Evolutionary conservation across 495 filamentous ascomycete genomes (phyloP), one percentile per base, ranked within the genome.

Genomic region (Penicillium robsamsonii): DNA sequence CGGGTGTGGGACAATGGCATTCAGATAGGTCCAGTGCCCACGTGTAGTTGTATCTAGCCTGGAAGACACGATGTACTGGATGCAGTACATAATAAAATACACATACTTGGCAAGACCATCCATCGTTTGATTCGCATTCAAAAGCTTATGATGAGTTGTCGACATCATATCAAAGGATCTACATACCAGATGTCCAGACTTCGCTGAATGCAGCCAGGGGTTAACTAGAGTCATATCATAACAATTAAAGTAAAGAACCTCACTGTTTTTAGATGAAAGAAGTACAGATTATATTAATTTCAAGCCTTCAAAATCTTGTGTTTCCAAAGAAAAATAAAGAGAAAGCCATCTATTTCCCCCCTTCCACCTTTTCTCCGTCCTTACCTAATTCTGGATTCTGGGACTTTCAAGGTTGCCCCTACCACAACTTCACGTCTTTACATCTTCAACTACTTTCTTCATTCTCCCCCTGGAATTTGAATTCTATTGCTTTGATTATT

Each of bases 311-410:
- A 12, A 31, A 4, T n/a, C 47, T 18, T 24, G 31, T 22, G 18
- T 38, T 27, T 10, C 17, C 24, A 35, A 41, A 41, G 7, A 44
- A 45, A 49, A 37, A 40, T 22, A 41, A 40, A 37, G 46, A 53
- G 47, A 55, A 15, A 53, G 24, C 37, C 46, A 53, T 56, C 35
- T 35, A 7, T 57, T 53, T 47, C 50, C 53, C 57, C 56, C n/a
- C 49, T 55, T 59, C 53, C 61, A 33, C 52, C 46, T 35, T 43
- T 35, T 60, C 52, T 51, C 43, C 51, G 38, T 51, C 55, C 47
- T 51, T 55, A 35, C 55, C 59, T 55, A 58, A 58, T 47, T 46
- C 55, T 44, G 42, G 25, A 51, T 51, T 42, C 50, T 35, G 44
- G 13, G 13, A 24, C 40, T 29, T 38, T n/a, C 35, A 37, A 37